phyloP scores from a whole-genome alignment of 345 rosid genomes.

The Euphorbia tirucalli region DNA sequence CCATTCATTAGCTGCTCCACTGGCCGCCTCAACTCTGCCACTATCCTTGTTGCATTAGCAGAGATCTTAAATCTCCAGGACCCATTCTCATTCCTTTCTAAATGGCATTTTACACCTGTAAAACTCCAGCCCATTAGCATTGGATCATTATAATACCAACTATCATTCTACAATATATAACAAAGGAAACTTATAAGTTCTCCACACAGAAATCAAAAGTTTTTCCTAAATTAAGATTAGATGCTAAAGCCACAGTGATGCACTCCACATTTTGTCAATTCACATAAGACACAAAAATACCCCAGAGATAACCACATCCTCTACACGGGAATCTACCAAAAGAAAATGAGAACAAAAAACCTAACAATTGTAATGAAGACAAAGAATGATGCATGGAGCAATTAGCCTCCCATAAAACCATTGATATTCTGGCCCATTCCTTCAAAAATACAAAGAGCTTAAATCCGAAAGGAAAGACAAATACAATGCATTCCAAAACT shows the following conservation, averaged over 20 bases:
- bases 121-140: background rate
- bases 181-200: background rate
- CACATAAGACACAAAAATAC: background rate
- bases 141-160: background rate
- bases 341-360: background rate
- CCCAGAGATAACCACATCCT: background rate
- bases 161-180: background rate
- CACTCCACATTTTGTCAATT: background rate
- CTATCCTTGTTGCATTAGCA: conserved; percentile 69
- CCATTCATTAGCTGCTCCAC: conserved; percentile 84
- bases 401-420: background rate
- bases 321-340: too few relatives aligned
- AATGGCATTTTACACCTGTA: conserved; percentile 52
- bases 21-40: conserved; percentile 74
- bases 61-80: conserved; percentile 55
- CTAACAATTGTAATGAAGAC: background rate
- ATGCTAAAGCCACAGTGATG: background rate
- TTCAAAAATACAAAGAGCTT: background rate
- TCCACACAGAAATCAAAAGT: background rate
- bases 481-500: background rate
- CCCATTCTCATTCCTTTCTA: conserved; percentile 46
- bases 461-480: background rate
- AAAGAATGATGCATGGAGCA: background rate
- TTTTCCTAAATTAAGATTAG: background rate
- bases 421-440: background rate